Conservation (phyloP, 2,329 filamentous ascomycete species). For the Lasiodiplodia hormozganensis region DNA sequence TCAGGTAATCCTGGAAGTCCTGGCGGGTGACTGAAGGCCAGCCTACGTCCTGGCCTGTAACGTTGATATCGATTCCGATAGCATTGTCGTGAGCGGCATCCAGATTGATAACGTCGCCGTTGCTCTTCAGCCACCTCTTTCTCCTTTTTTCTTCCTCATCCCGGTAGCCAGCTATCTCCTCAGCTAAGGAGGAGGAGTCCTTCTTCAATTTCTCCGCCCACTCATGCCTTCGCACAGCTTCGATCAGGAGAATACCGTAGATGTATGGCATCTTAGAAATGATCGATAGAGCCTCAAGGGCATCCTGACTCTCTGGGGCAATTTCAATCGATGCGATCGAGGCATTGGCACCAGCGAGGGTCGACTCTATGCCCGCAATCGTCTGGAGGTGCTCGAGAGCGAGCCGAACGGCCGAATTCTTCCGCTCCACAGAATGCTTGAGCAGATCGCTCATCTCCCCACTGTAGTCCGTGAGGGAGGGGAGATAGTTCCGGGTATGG, state of each 20-base stretch:
- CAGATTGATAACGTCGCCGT: slow-evolving; percentile 74
- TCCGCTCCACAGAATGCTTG: slow-evolving; percentile 62
- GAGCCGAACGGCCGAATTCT: slow-evolving; percentile 71
- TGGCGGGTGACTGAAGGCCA: slow-evolving; percentile 81
- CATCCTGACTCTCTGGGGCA: slow-evolving; percentile 76
- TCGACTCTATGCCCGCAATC: slow-evolving; percentile 79
- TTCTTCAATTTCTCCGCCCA: slow-evolving; percentile 89
- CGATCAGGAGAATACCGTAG: slow-evolving; percentile 87
- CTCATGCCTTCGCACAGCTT: slow-evolving; percentile 84
- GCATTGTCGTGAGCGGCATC: slow-evolving; percentile 73
- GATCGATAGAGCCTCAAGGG: slow-evolving; percentile 80
- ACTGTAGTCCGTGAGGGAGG: slow-evolving; percentile 64
- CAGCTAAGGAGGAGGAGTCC: slow-evolving; percentile 85
- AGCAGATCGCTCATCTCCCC: slow-evolving; percentile 63
- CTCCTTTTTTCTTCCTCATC: slow-evolving; percentile 91
- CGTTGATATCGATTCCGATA: slow-evolving; percentile 81
- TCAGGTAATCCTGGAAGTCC: slow-evolving; percentile 78
- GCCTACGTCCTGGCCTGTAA: slow-evolving; percentile 77
- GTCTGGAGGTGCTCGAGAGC: slow-evolving; percentile 79
- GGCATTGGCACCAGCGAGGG: slow-evolving; percentile 73
- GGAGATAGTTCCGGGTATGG: slow-evolving; percentile 69
- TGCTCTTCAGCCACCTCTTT: slow-evolving; percentile 87
- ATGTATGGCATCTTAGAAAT: slow-evolving; percentile 85
- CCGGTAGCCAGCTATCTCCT: slow-evolving; percentile 90
- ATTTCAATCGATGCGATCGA: slow-evolving; percentile 76